phyloP scores from a whole-genome alignment of 1,284 basidiomycete species.

The Rugosomyces carneus region DNA sequence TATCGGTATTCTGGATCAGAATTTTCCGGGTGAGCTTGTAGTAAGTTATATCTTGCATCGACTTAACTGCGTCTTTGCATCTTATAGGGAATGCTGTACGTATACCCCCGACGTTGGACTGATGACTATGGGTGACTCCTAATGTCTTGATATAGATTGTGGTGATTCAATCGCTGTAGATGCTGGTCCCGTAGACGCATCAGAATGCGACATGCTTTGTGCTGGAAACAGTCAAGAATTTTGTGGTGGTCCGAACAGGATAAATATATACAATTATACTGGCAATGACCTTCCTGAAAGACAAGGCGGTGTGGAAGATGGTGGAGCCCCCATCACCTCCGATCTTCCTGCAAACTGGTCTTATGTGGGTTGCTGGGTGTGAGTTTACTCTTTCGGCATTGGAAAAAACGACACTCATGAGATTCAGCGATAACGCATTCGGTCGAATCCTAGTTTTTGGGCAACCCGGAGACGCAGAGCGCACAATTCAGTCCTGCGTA shows the following conservation, averaged over 20 bases:
- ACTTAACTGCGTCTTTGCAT: constrained; percentile 11
- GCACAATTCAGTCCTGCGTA: constrained; percentile 44
- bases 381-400: constrained; percentile 20
- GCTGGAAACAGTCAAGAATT: constrained; percentile 51
- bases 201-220: constrained; percentile 61
- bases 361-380: constrained; percentile 55
- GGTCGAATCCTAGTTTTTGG: constrained; percentile 40
- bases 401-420: background rate
- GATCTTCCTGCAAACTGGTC: constrained; percentile 48
- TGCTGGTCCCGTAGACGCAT: constrained; percentile 37
- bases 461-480: constrained; percentile 25
- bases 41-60: background rate
- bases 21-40: constrained; percentile 39
- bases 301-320: constrained; percentile 14
- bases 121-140: background rate
- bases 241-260: constrained; percentile 59
- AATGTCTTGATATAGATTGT: constrained; percentile 37
- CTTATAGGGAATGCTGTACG: constrained; percentile 39
- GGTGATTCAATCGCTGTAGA: constrained; percentile 40
- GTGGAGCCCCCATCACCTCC: constrained; percentile 35
- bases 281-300: constrained; percentile 44
- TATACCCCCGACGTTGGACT: constrained; percentile 8
- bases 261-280: constrained; percentile 62
- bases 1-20: constrained; percentile 54
- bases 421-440: constrained; percentile 41